Conservation (phyloP, 139 green algal species). For the Pseudopediastrum boryanum region DNA sequence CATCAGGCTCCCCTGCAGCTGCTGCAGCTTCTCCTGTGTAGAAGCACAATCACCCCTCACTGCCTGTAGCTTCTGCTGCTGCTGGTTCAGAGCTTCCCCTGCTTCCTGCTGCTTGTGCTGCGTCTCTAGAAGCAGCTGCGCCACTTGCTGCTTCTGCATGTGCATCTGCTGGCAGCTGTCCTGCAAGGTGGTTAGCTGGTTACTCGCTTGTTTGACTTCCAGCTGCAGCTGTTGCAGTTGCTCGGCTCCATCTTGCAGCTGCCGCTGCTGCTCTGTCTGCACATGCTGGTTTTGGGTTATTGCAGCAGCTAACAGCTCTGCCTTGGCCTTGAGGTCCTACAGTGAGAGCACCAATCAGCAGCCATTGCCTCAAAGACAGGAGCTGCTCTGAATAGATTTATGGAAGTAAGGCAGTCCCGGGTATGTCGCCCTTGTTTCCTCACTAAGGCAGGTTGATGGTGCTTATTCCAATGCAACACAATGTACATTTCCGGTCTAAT, state of each 20-base stretch:
- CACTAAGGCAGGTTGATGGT: neutral
- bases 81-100: conserved; percentile 8
- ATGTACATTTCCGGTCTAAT: neutral
- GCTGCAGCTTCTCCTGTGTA: conserved; percentile 16
- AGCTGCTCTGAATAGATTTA: neutral
- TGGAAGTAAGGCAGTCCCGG: neutral
- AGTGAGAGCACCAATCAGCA: neutral
- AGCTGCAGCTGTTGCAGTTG: conserved; percentile 22
- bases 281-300: conserved; percentile 27
- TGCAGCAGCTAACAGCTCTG: conserved; percentile 27
- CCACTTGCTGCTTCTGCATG: neutral
- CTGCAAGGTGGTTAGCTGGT: neutral
- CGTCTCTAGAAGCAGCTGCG: conserved; percentile 18
- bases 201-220: neutral
- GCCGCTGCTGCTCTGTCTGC: neutral
- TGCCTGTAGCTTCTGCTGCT: conserved; percentile 5
- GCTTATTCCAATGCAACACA: neutral
- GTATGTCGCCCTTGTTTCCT: too few relatives aligned
- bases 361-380: neutral
- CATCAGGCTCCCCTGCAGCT: conserved; percentile 17
- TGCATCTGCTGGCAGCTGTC: conserved; percentile 13
- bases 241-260: neutral
- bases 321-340: conserved; percentile 37
- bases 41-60: conserved; percentile 20
- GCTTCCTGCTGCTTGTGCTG: conserved; percentile 30